A percentile compares a stretch with the other conserved stretches of the same genome.
Evolutionary conservation across 2,329 filamentous ascomycete species (phyloP).

Genomic region (Aspergillus pseudonomiae): DNA sequence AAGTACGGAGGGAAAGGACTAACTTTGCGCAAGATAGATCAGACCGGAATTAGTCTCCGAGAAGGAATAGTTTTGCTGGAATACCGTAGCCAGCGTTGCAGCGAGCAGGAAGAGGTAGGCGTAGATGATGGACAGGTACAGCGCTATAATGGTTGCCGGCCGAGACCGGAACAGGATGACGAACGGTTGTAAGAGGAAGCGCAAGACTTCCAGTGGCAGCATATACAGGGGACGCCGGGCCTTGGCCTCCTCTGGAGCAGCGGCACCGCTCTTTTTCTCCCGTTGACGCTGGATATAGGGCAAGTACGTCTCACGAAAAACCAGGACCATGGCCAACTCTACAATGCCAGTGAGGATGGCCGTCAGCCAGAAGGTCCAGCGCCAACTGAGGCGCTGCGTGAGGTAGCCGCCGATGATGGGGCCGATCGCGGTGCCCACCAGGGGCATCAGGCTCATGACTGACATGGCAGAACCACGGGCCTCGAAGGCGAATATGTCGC

Average conservation of each 20-base stretch:
- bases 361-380: conserved; percentile 12
- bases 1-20: neutral
- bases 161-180: conserved; percentile 5
- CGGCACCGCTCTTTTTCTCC: too few species aligned
- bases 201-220: neutral
- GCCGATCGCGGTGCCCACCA: conserved; percentile 7
- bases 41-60: conserved; percentile 9
- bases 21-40: conserved; percentile 7
- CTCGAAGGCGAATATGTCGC: conserved; percentile 8
- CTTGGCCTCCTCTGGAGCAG: too few species aligned
- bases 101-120: conserved; percentile 9
- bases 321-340: conserved; percentile 2
- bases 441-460: conserved; percentile 3
- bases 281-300: neutral
- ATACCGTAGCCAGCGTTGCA: conserved; percentile 7
- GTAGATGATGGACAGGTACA: conserved; percentile 10
- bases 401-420: conserved; percentile 7
- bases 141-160: conserved; percentile 11
- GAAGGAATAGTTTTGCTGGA: conserved; percentile 9
- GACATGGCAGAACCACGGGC: conserved; percentile 9
- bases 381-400: conserved; percentile 10
- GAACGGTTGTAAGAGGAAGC: conserved; percentile 10
- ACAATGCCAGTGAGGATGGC: conserved; percentile 4
- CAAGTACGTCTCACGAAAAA: conserved; percentile 8
- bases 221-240: too few species aligned